Conservation (phyloP, 345 rosid genomes). For the Gossypium arboreum region DNA sequence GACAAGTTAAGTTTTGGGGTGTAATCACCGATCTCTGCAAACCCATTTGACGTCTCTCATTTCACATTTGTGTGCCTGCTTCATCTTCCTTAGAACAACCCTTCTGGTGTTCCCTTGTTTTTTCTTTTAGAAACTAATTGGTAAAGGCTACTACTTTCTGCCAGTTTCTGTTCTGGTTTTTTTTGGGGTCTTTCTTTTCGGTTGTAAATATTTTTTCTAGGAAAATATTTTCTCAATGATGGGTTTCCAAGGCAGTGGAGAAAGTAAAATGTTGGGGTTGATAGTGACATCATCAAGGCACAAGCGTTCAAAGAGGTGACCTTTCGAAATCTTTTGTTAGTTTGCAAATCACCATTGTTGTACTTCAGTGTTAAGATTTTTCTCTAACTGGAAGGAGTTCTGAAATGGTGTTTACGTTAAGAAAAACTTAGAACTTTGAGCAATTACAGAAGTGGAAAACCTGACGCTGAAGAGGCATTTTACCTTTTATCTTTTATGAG, state of each 20-base stretch:
- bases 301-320: conserved; percentile 89
- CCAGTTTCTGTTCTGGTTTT: neutral
- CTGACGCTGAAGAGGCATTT: neutral
- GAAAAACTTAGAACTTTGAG: conserved; percentile 19
- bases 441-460: conserved; percentile 18
- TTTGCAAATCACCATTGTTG: conserved; percentile 21
- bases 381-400: conserved; percentile 30
- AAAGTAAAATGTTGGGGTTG: conserved; percentile 48
- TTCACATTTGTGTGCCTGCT: neutral
- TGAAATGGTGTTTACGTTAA: conserved; percentile 3
- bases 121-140: conserved; percentile 18
- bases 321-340: conserved; percentile 21
- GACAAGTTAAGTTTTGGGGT: conserved; percentile 31
- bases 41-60: conserved; percentile 16
- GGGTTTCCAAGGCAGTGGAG: conserved; percentile 52
- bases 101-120: conserved; percentile 20
- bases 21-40: conserved; percentile 18
- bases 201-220: conserved; percentile 1
- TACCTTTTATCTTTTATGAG: conserved; percentile 1
- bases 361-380: neutral
- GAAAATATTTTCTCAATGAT: conserved; percentile 32
- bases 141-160: conserved; percentile 21
- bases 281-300: conserved; percentile 45
- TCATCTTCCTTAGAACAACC: conserved; percentile 15
- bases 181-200: conserved; percentile 8